Base-by-base conservation (phyloP, 2,329 filamentous ascomycete species). In the Diaporthe velutina region DNA sequence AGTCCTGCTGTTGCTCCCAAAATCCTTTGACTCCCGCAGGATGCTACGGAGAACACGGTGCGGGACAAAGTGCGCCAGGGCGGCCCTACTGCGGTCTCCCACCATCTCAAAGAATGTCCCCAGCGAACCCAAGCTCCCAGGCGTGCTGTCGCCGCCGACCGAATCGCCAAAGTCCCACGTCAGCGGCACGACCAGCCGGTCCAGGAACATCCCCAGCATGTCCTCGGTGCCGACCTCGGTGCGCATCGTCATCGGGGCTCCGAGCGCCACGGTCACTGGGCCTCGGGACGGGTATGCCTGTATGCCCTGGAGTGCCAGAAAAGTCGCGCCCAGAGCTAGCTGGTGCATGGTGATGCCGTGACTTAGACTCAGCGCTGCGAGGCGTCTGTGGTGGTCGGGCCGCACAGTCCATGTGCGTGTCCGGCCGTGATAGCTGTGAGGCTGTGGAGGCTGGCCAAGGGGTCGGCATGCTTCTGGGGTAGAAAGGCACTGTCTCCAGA, bases 301-400 rank as follows among this genome's bases (percentile, higher is more conserved):
- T 40, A 48, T 22, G 40, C 60, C 33, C 40, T 64, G 60, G 19
- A 64, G 60, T 0, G 60, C 60, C 25, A 64, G 25, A 28, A 64
- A 64, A 2, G 60, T 64, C 25, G 40, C 28, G 2, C 60, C 60
- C 9, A 64, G 40, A 5, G 40, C 40, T 9, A 64, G 17, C 17
- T 64, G 60, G 38, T 64, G 58, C 58, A 64, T 64, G 9, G 58
- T 64, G 25, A 64, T 64, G 13, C 58, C 58, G 9, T 64, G 15
- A 25, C 1, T 6, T 8, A 64, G 38, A 13, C 58, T 64, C 25
- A 64, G 58, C 3, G 38, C 9, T 38, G 38, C 58, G 8, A 64
- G 40, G 40, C 58, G 58, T 6, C 17, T 30, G 8, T 64, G 38
- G 25, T 64, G 58, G 2, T 45, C 40, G 4, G 58, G 58, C 9